Evolutionary conservation across 805 yeast genomes (phyloP).

Genomic region (Pichia sporocuriosa): DNA sequence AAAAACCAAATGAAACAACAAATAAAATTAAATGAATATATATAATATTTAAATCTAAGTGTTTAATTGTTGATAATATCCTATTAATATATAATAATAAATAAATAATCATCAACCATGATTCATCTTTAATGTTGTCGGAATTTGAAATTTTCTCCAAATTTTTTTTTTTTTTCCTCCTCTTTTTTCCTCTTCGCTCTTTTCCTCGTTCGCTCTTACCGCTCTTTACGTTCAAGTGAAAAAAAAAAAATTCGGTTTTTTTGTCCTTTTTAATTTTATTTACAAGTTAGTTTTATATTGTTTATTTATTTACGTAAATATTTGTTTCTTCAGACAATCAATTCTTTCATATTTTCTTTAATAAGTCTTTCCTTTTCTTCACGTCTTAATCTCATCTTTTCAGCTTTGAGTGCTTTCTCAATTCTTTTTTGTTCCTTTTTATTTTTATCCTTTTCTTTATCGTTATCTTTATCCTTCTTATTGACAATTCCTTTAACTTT

Average conservation of each 20-base stretch:
- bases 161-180: neutral
- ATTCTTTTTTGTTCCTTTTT: slow-evolving; percentile 27
- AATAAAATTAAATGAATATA: too few species aligned
- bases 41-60: too few species aligned
- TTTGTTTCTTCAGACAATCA: neutral
- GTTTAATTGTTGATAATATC: too few species aligned
- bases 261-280: neutral
- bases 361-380: slow-evolving; percentile 17
- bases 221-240: too few species aligned
- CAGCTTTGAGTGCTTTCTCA: slow-evolving; percentile 31
- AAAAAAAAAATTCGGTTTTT: too few species aligned
- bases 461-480: slow-evolving; percentile 13
- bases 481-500: slow-evolving; percentile 13
- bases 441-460: slow-evolving; percentile 29
- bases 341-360: slow-evolving; percentile 9
- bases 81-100: too few species aligned
- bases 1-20: too few species aligned
- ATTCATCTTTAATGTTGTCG: too few species aligned
- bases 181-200: neutral
- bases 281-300: neutral
- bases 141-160: too few species aligned
- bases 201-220: neutral
- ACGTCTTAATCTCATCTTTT: slow-evolving; percentile 22
- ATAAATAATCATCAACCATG: too few species aligned
- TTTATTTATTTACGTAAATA: neutral